These are phyloP conservation scores for Stemphylium beticola DNA, from an alignment of 2,329 filamentous ascomycete genomes.

Conservation along the genomic window DNA sequence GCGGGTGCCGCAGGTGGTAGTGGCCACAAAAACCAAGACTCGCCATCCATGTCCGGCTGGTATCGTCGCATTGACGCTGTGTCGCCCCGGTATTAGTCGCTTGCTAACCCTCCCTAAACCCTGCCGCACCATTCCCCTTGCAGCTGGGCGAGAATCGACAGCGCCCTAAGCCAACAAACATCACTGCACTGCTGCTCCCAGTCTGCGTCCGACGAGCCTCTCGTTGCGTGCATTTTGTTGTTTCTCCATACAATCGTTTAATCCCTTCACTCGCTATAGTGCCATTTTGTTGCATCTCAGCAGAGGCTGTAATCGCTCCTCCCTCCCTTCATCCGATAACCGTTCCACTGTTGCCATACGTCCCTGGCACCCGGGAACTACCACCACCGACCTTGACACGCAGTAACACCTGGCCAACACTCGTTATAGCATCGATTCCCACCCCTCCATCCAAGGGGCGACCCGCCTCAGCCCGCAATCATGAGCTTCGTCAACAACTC, in stretches of 20 bases:
- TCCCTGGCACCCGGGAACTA: constrained; percentile 4
- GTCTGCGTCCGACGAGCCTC: constrained; percentile 16
- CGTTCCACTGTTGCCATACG: background rate
- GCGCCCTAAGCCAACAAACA: constrained; percentile 29
- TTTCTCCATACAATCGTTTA: constrained; percentile 40
- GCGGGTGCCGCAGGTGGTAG: constrained; percentile 21
- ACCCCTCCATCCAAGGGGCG: constrained; percentile 26
- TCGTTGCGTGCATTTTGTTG: constrained; percentile 27
- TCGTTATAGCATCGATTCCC: constrained; percentile 15
- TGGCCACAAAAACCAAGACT: constrained; percentile 27
- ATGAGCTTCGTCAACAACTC: constrained; percentile 63
- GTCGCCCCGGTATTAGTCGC: background rate
- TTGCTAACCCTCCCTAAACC: constrained; percentile 22
- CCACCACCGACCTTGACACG: constrained; percentile 22
- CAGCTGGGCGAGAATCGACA: constrained; percentile 28
- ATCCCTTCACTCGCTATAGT: constrained; percentile 29
- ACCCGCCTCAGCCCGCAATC: constrained; percentile 33
- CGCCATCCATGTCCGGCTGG: constrained; percentile 23
- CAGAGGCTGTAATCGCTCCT: background rate
- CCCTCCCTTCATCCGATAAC: background rate
- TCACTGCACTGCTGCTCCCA: constrained; percentile 22
- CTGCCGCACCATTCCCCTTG: constrained; percentile 20
- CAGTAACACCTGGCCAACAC: constrained; percentile 20
- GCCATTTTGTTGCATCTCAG: constrained; percentile 7
- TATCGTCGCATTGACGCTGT: constrained; percentile 14